A percentile compares a stretch with the other conserved stretches of the same genome.
Evolutionary conservation across 1,284 basidiomycete species (phyloP).

Genomic region (Inonotus obliquus): DNA sequence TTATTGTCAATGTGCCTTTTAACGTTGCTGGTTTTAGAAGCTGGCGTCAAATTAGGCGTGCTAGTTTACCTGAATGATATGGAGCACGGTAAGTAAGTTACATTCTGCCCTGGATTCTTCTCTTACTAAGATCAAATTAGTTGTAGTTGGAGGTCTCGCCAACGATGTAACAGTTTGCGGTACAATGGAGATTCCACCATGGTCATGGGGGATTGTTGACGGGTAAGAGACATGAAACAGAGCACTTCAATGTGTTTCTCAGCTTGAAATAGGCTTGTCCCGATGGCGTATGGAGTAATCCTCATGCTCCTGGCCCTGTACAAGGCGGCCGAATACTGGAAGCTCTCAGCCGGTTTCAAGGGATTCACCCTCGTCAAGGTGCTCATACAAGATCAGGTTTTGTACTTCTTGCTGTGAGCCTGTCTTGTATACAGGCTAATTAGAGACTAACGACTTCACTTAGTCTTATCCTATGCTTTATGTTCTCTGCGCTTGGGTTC

Average conservation of each 20-base stretch:
- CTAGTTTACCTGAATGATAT: no score
- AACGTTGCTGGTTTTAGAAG: no score
- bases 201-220: no score
- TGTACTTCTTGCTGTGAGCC: not conserved
- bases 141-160: not conserved
- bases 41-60: no score
- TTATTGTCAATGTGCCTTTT: not conserved
- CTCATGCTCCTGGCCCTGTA: not conserved
- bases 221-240: not conserved
- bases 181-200: no score
- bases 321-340: not conserved
- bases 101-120: no score
- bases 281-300: not conserved
- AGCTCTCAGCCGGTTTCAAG: not conserved
- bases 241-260: not conserved
- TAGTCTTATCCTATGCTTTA: not conserved
- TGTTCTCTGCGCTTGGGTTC: no score
- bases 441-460: no score
- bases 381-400: not conserved
- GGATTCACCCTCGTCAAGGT: not conserved
- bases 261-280: not conserved
- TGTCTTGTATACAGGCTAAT: not conserved
- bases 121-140: not conserved
- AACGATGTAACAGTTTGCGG: not conserved
- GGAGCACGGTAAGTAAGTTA: no score